A percentile compares a stretch with the other conserved stretches of the same genome.
Evolutionary conservation across 257 asterid genomes (phyloP).

Genomic region (Asclepias syriaca): DNA sequence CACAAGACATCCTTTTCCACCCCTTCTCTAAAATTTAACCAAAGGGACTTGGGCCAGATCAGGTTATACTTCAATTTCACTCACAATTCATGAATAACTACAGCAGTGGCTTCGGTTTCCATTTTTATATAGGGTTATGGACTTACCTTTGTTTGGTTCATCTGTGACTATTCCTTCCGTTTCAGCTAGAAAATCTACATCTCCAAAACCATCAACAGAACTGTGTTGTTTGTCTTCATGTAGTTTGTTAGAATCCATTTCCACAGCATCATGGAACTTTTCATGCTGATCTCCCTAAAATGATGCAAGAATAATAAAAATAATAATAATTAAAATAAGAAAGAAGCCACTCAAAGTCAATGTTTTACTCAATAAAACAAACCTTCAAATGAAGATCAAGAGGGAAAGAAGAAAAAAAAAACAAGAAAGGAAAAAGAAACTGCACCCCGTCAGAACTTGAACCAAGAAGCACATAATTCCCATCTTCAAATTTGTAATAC

Average conservation of each 20-base stretch:
- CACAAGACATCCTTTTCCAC: neutral
- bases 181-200: constrained; percentile 25
- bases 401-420: neutral
- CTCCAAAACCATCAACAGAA: neutral
- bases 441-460: constrained; percentile 45
- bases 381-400: neutral
- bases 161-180: constrained; percentile 24
- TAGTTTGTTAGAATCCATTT: constrained; percentile 8
- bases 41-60: neutral
- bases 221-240: constrained; percentile 8
- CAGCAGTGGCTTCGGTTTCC: neutral
- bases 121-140: constrained; percentile 1
- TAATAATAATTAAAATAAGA: too few relatives aligned
- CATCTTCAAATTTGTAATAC: constrained; percentile 84
- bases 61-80: neutral
- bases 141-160: constrained; percentile 42
- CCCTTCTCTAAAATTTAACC: neutral
- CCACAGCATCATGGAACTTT: constrained; percentile 5
- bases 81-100: neutral
- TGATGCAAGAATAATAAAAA: neutral
- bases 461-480: constrained; percentile 67
- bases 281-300: constrained; percentile 23
- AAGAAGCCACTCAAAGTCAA: neutral
- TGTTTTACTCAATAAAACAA: neutral
- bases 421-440: neutral